Conservation (phyloP, 257 asterid species). For the Nicotiana undulata region DNA sequence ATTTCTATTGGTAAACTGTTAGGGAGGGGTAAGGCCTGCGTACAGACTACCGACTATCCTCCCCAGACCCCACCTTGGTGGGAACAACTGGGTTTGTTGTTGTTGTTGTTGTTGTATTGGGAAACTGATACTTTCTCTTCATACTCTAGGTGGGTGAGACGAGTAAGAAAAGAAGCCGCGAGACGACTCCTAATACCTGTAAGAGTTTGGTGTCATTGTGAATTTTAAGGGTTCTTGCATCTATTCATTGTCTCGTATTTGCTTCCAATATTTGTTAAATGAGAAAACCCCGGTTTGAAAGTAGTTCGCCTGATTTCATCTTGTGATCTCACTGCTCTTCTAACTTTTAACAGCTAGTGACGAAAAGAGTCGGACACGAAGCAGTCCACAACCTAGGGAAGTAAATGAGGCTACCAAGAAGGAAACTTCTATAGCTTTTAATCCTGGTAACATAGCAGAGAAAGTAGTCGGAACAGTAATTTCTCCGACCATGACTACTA, state of each 20-base stretch:
- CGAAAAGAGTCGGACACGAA: conserved; percentile 3
- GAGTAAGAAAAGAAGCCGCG: conserved; percentile 59
- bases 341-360: neutral
- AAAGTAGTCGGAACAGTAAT: conserved; percentile 19
- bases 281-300: neutral
- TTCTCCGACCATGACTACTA: conserved; percentile 27
- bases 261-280: neutral
- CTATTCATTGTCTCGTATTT: neutral
- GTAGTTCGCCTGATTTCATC: neutral
- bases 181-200: conserved; percentile 53
- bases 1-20: neutral
- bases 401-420: conserved; percentile 35
- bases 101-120: no score
- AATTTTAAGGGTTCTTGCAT: no score
- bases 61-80: no score
- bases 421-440: conserved; percentile 17
- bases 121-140: neutral
- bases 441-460: conserved; percentile 23
- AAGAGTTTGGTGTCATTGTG: conserved; percentile 11
- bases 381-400: conserved; percentile 27
- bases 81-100: no score
- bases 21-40: no score
- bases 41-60: no score
- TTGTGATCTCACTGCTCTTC: conserved; percentile 1
- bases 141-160: conserved; percentile 41